Evolutionary conservation across 2,329 filamentous ascomycete species (phyloP).

Genomic region (Aureobasidium sp.): DNA sequence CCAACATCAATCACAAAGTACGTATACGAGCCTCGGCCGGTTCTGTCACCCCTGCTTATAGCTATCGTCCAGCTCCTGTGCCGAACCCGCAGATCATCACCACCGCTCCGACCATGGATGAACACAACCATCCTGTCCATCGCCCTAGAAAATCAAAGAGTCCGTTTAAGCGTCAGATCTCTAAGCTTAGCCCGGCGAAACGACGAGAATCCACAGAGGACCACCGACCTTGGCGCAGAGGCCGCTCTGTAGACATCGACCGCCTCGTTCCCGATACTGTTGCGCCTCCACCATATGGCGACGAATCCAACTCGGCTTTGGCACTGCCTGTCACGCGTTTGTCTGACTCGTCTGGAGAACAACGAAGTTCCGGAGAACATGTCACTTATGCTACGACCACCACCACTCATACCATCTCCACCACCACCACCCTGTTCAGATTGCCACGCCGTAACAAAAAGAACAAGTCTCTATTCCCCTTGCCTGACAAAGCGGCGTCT

Average conservation of each 20-base stretch:
- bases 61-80: background rate
- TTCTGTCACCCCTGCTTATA: slow-evolving; percentile 7
- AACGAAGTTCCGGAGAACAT: slow-evolving; percentile 59
- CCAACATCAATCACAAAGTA: slow-evolving; percentile 21
- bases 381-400: slow-evolving; percentile 53
- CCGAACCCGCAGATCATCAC: slow-evolving; percentile 69
- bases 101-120: slow-evolving; percentile 70
- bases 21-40: slow-evolving; percentile 18
- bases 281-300: slow-evolving; percentile 53
- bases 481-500: slow-evolving; percentile 65
- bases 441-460: slow-evolving; percentile 71
- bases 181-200: slow-evolving; percentile 25
- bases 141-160: slow-evolving; percentile 16
- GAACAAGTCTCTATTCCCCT: slow-evolving; percentile 67
- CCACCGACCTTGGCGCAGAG: slow-evolving; percentile 17
- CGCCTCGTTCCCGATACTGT: slow-evolving; percentile 16
- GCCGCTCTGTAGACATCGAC: slow-evolving; percentile 9
- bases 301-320: slow-evolving; percentile 55
- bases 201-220: slow-evolving; percentile 25
- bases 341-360: slow-evolving; percentile 85
- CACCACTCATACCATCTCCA: slow-evolving; percentile 56
- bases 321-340: slow-evolving; percentile 58
- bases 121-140: slow-evolving; percentile 21
- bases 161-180: slow-evolving; percentile 26
- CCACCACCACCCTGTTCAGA: slow-evolving; percentile 67